phyloP scores from a whole-genome alignment of 495 filamentous ascomycete species.

The Collariella sp. region DNA sequence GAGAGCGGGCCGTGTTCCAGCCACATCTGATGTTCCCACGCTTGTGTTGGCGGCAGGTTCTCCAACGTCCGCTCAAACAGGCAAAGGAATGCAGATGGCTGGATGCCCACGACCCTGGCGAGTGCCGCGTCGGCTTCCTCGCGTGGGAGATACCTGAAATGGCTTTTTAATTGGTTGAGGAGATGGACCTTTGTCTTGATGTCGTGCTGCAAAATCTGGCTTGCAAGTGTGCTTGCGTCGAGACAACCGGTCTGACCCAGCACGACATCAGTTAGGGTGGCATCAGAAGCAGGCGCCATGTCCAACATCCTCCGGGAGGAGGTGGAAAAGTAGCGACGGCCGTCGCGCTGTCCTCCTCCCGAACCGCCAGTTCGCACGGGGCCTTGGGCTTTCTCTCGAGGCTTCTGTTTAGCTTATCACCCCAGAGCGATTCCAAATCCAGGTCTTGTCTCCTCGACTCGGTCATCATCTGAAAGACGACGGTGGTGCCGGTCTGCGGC shows the following conservation, averaged over 20 bases:
- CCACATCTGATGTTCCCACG: constrained; percentile 27
- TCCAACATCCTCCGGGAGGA: neutral
- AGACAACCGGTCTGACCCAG: neutral
- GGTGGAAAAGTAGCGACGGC: constrained; percentile 25
- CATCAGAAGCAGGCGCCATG: neutral
- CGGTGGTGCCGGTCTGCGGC: constrained; percentile 41
- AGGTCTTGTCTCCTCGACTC: constrained; percentile 76
- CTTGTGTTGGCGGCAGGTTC: constrained; percentile 19
- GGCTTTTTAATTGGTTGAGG: constrained; percentile 16
- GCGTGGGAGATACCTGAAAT: constrained; percentile 10
- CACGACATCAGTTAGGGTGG: neutral
- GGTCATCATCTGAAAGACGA: constrained; percentile 88
- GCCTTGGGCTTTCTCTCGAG: constrained; percentile 4
- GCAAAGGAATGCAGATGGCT: constrained; percentile 15
- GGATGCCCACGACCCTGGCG: neutral
- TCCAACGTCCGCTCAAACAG: constrained; percentile 21
- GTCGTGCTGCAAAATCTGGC: constrained; percentile 17
- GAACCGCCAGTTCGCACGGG: neutral
- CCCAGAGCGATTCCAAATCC: constrained; percentile 77
- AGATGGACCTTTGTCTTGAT: constrained; percentile 19
- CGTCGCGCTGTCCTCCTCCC: neutral
- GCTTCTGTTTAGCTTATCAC: constrained; percentile 23
- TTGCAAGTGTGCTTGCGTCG: neutral
- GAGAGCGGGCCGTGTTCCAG: constrained; percentile 16
- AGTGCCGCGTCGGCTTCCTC: neutral